phyloP scores from a whole-genome alignment of 805 yeast genomes.

The Citeromyces nyonsensis region DNA sequence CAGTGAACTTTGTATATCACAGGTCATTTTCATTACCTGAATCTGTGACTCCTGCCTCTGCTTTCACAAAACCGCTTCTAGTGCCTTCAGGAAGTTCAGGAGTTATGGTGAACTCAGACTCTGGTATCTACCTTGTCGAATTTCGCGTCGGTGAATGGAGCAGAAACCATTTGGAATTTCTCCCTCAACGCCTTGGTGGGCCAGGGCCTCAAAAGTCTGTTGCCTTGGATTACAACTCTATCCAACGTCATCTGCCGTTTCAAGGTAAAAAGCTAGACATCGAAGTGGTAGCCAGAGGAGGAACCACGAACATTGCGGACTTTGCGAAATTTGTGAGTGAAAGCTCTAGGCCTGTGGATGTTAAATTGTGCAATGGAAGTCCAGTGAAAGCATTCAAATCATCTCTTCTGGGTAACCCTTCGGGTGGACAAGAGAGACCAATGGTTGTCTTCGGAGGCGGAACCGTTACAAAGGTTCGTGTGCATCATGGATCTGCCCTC shows the following conservation, averaged over 20 bases:
- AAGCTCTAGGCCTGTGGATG: constrained; percentile 5
- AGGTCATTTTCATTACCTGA: constrained; percentile 62
- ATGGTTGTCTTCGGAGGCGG: constrained; percentile 19
- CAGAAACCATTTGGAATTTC: constrained; percentile 42
- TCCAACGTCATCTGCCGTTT: constrained; percentile 21
- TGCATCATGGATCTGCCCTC: constrained; percentile 62
- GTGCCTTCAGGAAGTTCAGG: constrained; percentile 27
- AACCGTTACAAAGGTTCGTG: constrained; percentile 33
- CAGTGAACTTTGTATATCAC: constrained; percentile 65
- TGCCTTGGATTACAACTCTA: constrained; percentile 27
- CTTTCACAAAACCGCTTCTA: constrained; percentile 22
- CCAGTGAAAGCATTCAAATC: constrained; percentile 2
- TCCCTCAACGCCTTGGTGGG: constrained; percentile 42
- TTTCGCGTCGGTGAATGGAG: constrained; percentile 46
- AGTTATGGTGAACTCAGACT: constrained; percentile 29
- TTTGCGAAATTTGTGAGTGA: constrained; percentile 19
- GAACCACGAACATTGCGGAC: constrained; percentile 35
- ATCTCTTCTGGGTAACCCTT: constrained; percentile 7
- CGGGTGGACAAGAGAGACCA: constrained; percentile 9
- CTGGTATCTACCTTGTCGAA: constrained; percentile 70
- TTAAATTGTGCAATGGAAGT: constrained; percentile 5
- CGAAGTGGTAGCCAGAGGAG: constrained; percentile 42
- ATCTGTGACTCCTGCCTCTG: neutral
- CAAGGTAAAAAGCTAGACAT: constrained; percentile 25
- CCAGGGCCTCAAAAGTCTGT: constrained; percentile 41